These are phyloP conservation scores for Tolypocladium album DNA, from an alignment of 2,329 filamentous ascomycete species.

Conservation along the genomic window DNA sequence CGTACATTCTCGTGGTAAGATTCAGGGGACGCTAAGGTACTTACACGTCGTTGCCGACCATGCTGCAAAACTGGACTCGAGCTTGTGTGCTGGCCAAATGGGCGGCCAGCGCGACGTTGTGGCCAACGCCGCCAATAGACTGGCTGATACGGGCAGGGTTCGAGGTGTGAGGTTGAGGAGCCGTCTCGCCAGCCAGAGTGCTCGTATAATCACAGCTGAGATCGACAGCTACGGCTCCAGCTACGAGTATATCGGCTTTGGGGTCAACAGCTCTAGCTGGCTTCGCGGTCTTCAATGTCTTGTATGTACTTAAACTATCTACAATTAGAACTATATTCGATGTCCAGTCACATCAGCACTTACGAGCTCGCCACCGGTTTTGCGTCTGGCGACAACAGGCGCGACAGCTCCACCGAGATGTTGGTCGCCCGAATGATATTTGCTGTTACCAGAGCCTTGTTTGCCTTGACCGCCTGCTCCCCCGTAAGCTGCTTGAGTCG, in stretches of 20 bases:
- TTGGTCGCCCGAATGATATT: conserved; percentile 46
- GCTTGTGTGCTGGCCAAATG: conserved; percentile 51
- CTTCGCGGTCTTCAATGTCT: conserved; percentile 6
- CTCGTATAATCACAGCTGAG: conserved; percentile 65
- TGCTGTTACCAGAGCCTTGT: conserved; percentile 48
- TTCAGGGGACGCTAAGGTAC: conserved; percentile 11
- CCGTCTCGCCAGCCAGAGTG: conserved; percentile 14
- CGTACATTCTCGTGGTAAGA: background rate
- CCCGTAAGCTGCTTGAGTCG: conserved; percentile 72
- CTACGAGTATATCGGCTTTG: conserved; percentile 63
- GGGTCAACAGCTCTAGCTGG: conserved; percentile 4
- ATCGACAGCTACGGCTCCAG: conserved; percentile 84
- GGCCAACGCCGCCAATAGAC: conserved; percentile 80
- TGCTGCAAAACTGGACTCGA: conserved; percentile 65
- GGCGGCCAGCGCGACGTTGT: conserved; percentile 81
- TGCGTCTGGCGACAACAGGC: conserved; percentile 23
- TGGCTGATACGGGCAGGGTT: conserved; percentile 76
- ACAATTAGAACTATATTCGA: conserved; percentile 21
- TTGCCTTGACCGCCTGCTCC: conserved; percentile 61
- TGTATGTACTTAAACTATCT: conserved; percentile 18
- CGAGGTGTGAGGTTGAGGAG: conserved; percentile 61
- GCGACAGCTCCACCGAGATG: conserved; percentile 42
- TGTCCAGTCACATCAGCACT: conserved; percentile 17
- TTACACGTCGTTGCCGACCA: conserved; percentile 68
- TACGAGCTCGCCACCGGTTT: conserved; percentile 21